Percentiles rank a stretch among this genome's conserved stretches.
These are phyloP conservation scores for Coemansia furcata DNA, from an alignment of 192 early-diverging fungal species.

Conservation along the genomic window DNA sequence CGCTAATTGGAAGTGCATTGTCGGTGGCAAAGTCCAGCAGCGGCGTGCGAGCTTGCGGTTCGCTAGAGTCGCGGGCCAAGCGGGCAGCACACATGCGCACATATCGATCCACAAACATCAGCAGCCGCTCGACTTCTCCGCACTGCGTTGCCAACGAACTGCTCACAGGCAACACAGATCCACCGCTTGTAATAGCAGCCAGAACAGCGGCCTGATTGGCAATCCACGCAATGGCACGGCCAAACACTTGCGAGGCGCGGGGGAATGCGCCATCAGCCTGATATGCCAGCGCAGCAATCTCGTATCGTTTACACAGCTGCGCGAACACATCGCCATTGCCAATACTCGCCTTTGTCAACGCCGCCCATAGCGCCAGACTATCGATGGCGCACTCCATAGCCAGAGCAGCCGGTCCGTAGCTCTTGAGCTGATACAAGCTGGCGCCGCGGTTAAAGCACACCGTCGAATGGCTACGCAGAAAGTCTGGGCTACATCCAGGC, in stretches of 20 bases:
- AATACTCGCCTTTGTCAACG: background rate
- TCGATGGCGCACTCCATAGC: conserved; percentile 29
- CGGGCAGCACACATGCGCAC: conserved; percentile 43
- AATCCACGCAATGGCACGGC: conserved; percentile 25
- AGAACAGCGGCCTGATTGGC: background rate
- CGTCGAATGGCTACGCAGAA: conserved; percentile 45
- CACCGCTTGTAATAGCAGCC: background rate
- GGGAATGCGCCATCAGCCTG: conserved; percentile 21
- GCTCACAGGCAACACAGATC: conserved; percentile 14
- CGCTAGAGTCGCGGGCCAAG: conserved; percentile 13
- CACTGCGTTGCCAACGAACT: conserved; percentile 8
- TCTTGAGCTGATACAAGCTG: conserved; percentile 36
- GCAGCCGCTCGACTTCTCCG: conserved; percentile 2
- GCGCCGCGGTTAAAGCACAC: conserved; percentile 47
- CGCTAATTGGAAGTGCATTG: background rate
- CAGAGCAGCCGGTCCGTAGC: conserved; percentile 17
- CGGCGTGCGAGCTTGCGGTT: background rate
- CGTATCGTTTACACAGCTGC: conserved; percentile 53
- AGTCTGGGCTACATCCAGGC: conserved; percentile 15
- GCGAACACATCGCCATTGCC: conserved; percentile 7
- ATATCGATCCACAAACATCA: conserved; percentile 39
- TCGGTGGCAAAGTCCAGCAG: conserved; percentile 4
- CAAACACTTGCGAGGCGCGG: conserved; percentile 13
- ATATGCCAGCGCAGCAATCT: conserved; percentile 34
- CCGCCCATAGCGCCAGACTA: conserved; percentile 28